Evolutionary conservation across 2,329 filamentous ascomycete genomes (phyloP).

Genomic region (Amesomyces nigricolor): DNA sequence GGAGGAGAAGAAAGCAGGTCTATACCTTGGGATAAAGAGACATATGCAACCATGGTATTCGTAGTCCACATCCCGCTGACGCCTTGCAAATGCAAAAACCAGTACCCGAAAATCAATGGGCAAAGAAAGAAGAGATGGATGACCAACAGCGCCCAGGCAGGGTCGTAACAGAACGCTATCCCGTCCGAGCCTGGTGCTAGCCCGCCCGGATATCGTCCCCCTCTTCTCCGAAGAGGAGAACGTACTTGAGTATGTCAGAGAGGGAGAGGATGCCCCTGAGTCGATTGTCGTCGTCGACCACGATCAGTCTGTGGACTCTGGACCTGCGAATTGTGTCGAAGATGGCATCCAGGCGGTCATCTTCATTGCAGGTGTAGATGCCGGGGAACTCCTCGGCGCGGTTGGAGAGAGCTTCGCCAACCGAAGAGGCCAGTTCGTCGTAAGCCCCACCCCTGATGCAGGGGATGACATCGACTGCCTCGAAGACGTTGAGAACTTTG

Average conservation of each 20-base stretch:
- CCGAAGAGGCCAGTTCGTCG: slow-evolving; percentile 78
- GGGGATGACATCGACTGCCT: slow-evolving; percentile 94
- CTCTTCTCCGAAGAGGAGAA: slow-evolving; percentile 73
- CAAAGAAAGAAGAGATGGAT: slow-evolving; percentile 5
- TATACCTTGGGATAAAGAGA: slow-evolving; percentile 22
- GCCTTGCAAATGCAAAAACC: slow-evolving; percentile 28
- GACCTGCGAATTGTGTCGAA: slow-evolving; percentile 96
- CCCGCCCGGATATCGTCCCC: slow-evolving; percentile 35
- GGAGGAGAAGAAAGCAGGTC: slow-evolving; percentile 21
- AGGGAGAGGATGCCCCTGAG: slow-evolving; percentile 87
- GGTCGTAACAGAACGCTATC: neutral
- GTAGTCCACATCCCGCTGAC: slow-evolving; percentile 24
- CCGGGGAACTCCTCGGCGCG: slow-evolving; percentile 87
- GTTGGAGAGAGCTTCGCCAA: slow-evolving; percentile 84
- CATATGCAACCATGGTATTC: slow-evolving; percentile 28
- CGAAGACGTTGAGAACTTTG: slow-evolving; percentile 88
- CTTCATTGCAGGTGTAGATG: slow-evolving; percentile 90
- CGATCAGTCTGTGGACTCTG: slow-evolving; percentile 84
- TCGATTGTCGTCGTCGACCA: slow-evolving; percentile 83
- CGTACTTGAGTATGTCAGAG: slow-evolving; percentile 94
- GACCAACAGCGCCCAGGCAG: neutral
- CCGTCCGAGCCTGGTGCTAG: slow-evolving; percentile 3
- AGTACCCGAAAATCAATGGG: slow-evolving; percentile 2
- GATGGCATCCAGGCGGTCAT: slow-evolving; percentile 89
- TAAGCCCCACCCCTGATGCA: slow-evolving; percentile 91